Evolutionary conservation across 75 land plant species (phyloP).

Genomic region (Chamaecyparis obtusa): DNA sequence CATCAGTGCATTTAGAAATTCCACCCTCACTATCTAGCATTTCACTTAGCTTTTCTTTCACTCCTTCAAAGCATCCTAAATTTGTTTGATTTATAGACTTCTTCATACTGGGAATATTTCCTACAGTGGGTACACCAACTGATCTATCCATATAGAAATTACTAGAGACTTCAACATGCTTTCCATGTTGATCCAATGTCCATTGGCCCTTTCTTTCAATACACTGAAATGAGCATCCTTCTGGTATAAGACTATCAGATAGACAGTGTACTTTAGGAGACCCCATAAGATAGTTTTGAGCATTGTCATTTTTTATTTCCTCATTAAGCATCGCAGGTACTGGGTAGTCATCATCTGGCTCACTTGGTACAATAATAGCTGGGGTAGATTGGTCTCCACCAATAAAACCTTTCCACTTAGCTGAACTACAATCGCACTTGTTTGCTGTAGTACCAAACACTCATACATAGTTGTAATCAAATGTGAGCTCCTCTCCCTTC

Average conservation of each 20-base stretch:
- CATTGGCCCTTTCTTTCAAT: conserved; percentile 6
- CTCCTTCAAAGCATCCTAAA: conserved; percentile 46
- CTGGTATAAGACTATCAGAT: neutral
- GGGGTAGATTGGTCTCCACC: conserved; percentile 76
- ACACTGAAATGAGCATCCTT: neutral
- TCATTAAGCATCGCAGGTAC: conserved; percentile 72
- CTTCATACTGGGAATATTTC: conserved; percentile 20
- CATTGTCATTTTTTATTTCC: conserved; percentile 30
- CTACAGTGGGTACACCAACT: neutral
- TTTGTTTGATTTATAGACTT: conserved; percentile 16
- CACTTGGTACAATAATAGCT: conserved; percentile 54
- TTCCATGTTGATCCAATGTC: neutral
- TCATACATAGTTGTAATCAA: conserved; percentile 90
- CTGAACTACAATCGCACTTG: conserved; percentile 86
- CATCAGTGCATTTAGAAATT: conserved; percentile 55
- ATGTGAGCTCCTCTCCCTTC: conserved; percentile 93
- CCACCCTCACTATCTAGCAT: conserved; percentile 77
- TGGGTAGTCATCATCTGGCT: conserved; percentile 80
- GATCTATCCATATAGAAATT: neutral
- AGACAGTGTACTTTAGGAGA: neutral
- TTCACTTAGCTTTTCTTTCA: conserved; percentile 77
- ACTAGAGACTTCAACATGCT: neutral
- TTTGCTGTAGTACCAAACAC: conserved; percentile 92
- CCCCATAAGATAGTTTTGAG: neutral
- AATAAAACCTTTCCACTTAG: conserved; percentile 80